phyloP scores from a whole-genome alignment of 768 basidiomycete genomes.

The Pulveroboletus sp. region DNA sequence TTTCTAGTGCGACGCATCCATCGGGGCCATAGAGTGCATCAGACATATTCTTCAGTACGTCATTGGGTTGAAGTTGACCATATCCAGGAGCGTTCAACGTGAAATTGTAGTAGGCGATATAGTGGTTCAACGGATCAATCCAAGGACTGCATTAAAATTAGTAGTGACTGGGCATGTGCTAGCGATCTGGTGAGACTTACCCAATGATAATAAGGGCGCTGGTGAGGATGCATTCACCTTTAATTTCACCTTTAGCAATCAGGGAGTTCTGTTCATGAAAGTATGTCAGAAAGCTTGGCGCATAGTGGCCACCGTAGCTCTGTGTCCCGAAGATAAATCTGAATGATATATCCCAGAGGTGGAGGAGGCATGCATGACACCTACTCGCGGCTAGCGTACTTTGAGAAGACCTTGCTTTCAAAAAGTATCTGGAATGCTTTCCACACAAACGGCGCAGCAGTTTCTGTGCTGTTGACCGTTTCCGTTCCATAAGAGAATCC shows the following conservation, averaged over 20 bases:
- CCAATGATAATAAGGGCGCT: conserved; percentile 67
- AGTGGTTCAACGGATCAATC: conserved; percentile 64
- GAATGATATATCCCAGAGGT: background rate
- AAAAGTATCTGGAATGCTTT: conserved; percentile 62
- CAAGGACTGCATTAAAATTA: conserved; percentile 58
- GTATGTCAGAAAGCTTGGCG: conserved; percentile 60
- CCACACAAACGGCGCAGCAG: conserved; percentile 62
- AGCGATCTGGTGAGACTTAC: conserved; percentile 33
- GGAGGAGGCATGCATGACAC: conserved; percentile 14
- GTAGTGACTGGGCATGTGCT: too few species aligned
- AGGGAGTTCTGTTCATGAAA: conserved; percentile 60
- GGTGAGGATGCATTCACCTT: conserved; percentile 51
- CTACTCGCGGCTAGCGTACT: conserved; percentile 53
- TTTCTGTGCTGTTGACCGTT: conserved; percentile 46
- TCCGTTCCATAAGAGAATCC: conserved; percentile 62
- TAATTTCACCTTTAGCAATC: conserved; percentile 42
- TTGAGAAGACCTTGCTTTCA: conserved; percentile 50
- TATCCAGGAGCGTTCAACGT: conserved; percentile 64
- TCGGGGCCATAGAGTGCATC: conserved; percentile 42
- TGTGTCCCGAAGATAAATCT: conserved; percentile 67
- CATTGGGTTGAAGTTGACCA: conserved; percentile 53
- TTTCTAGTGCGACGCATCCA: conserved; percentile 55
- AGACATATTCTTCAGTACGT: conserved; percentile 46
- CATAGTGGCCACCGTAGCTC: conserved; percentile 69
- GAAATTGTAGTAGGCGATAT: conserved; percentile 60